phyloP scores from a whole-genome alignment of 1,139 yeast species.

The Candida sanyaensis region DNA sequence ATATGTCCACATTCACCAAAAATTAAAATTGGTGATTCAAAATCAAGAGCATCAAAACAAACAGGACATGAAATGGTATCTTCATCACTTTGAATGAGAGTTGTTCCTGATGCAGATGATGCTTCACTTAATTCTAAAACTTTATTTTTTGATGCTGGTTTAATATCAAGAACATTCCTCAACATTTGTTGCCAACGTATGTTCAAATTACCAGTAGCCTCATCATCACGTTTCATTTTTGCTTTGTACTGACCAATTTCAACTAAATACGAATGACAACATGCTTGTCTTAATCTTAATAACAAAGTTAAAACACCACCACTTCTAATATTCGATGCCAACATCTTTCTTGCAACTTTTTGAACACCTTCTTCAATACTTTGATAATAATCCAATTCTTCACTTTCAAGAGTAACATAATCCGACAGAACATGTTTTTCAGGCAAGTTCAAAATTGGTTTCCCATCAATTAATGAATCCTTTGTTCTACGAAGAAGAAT shows the following conservation, averaged over 20 bases:
- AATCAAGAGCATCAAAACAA: conserved; percentile 63
- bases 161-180: conserved; percentile 8
- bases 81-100: conserved; percentile 12
- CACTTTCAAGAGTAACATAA: conserved; percentile 50
- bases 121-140: conserved; percentile 4
- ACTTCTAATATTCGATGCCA: conserved; percentile 29
- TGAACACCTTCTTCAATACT: conserved; percentile 62
- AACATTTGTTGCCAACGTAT: conserved; percentile 28
- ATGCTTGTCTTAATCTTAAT: conserved; percentile 84
- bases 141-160: not conserved
- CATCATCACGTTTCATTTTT: conserved; percentile 16
- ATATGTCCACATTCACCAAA: conserved; percentile 70
- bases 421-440: conserved; percentile 54
- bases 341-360: conserved; percentile 53
- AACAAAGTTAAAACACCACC: conserved; percentile 71
- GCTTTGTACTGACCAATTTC: conserved; percentile 58
- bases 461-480: conserved; percentile 72
- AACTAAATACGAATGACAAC: conserved; percentile 81
- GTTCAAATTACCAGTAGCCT: conserved; percentile 13
- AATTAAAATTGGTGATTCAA: conserved; percentile 40
- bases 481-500: conserved; percentile 81
- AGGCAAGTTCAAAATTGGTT: conserved; percentile 74
- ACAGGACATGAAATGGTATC: conserved; percentile 58
- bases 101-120: not conserved
- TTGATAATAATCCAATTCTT: conserved; percentile 56